Evolutionary conservation across 2,329 filamentous ascomycete species (phyloP).

Genomic region (Pleurostoma richardsiae): DNA sequence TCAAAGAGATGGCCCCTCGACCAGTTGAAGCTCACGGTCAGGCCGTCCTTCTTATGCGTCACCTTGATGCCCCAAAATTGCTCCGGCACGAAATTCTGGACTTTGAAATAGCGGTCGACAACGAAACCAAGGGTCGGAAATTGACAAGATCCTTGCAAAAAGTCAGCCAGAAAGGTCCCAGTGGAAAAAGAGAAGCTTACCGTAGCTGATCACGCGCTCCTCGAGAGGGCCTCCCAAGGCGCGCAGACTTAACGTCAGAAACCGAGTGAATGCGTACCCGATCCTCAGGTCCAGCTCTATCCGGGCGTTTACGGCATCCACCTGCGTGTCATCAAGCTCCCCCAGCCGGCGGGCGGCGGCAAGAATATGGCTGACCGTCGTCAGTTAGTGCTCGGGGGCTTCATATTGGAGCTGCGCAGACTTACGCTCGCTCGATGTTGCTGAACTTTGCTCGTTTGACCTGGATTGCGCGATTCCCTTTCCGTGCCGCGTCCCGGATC

Average conservation of each 20-base stretch:
- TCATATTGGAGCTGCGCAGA: constrained; percentile 1
- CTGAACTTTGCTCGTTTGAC: constrained; percentile 88
- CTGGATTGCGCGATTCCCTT: constrained; percentile 67
- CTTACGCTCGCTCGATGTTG: constrained; percentile 87
- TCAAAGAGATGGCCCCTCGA: constrained; percentile 80
- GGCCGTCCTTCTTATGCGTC: constrained; percentile 69
- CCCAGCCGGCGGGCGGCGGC: constrained; percentile 74
- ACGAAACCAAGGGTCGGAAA: constrained; percentile 97
- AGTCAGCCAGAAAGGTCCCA: neutral
- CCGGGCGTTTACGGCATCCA: constrained; percentile 79
- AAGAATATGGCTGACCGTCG: constrained; percentile 66
- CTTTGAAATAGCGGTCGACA: constrained; percentile 90
- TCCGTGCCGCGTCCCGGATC: constrained; percentile 74
- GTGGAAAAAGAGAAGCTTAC: constrained; percentile 35
- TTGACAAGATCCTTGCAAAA: constrained; percentile 71
- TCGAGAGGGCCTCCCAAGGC: constrained; percentile 63
- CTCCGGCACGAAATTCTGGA: constrained; percentile 90
- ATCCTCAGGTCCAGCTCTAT: constrained; percentile 93
- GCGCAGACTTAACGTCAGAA: constrained; percentile 76
- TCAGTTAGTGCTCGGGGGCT: constrained; percentile 3
- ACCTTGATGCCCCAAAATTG: constrained; percentile 90
- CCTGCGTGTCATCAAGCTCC: constrained; percentile 77
- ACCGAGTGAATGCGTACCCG: constrained; percentile 86
- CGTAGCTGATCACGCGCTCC: constrained; percentile 72
- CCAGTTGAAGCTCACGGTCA: constrained; percentile 83